Base-by-base conservation (phyloP, 164 flowering plant genomes). In the Magnolia changhungtana region DNA sequence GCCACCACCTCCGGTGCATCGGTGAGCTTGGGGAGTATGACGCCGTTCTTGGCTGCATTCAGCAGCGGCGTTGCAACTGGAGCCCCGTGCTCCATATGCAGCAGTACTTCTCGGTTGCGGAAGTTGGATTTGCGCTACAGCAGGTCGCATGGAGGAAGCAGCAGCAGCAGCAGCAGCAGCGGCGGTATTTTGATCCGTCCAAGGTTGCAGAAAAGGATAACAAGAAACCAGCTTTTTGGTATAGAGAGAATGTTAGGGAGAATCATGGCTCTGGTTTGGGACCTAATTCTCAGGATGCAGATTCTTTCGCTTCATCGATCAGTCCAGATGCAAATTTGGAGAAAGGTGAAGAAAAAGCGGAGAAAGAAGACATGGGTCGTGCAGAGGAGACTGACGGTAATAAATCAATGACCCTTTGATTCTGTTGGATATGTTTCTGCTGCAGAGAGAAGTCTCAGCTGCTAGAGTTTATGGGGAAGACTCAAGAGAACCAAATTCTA, bases 61-160 rank as follows among this genome's bases (percentile, higher is more conserved):
- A 91, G 78, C 95, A 92, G 84, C 78, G 98, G 87, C 80, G 98
- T 73, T 87, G 86, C 63, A 90, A 90, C 73, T 93, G 98, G 98
- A 87, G 63, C 74, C 86, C 92, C 8, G 91, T 92, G 58, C 88
- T 93, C 27, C 91, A 89, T 84, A 86, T 92, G 97, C 98, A 93
- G 84, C 95, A 91, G 80, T 93, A 89, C 72, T 92, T 88, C 76
- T 85, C 97, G 1, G 84, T 91, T 6, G 85, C 86, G 0, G 97
- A 93, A 59, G 89, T 93, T 3, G 45, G 79, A 29, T 78, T 77
- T 45, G 85, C 94, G 0, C 66, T 93, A 80, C 92, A 93, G 63
- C 94, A 91, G 78, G 93, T 83, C 4, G 80, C 83, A 8, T 82
- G 84, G 90, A 86, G 87, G 83, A 80, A 84, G 73, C 90, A 89